phyloP scores from a whole-genome alignment of 169 alveolate species.

The Plasmodium vivax region DNA sequence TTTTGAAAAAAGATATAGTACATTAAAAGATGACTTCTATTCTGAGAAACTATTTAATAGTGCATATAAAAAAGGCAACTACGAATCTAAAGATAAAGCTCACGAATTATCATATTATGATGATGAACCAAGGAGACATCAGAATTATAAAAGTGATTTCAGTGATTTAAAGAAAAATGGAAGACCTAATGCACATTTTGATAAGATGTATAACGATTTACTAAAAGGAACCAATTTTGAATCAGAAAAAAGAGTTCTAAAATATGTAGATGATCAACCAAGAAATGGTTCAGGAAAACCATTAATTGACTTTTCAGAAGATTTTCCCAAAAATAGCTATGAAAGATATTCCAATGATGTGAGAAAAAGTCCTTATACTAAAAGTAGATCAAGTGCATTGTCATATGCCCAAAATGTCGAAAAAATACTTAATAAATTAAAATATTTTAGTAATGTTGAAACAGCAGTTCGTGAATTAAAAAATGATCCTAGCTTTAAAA shows the following conservation, averaged over 20 bases:
- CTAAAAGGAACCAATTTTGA: background rate
- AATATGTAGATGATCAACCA: background rate
- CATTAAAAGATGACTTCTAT: background rate
- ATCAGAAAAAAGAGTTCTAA: background rate
- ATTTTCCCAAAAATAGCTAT: background rate
- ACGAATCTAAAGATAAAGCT: background rate
- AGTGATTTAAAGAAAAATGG: background rate
- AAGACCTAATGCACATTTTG: background rate
- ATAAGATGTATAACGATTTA: background rate
- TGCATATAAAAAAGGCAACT: background rate
- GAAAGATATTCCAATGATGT: background rate
- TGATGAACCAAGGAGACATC: background rate
- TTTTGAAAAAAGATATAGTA: background rate
- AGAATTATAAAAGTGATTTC: background rate
- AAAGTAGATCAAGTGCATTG: background rate
- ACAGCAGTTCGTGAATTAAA: conserved; percentile 1
- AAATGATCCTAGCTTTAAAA: background rate
- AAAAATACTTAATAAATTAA: background rate
- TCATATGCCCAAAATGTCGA: background rate
- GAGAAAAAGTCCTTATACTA: background rate
- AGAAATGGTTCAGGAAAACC: background rate
- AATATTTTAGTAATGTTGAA: background rate
- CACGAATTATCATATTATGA: background rate
- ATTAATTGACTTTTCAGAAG: background rate
- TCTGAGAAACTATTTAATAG: background rate